phyloP scores from a whole-genome alignment of 2,329 filamentous ascomycete species.

The Chrysosphaeria jannelii region DNA sequence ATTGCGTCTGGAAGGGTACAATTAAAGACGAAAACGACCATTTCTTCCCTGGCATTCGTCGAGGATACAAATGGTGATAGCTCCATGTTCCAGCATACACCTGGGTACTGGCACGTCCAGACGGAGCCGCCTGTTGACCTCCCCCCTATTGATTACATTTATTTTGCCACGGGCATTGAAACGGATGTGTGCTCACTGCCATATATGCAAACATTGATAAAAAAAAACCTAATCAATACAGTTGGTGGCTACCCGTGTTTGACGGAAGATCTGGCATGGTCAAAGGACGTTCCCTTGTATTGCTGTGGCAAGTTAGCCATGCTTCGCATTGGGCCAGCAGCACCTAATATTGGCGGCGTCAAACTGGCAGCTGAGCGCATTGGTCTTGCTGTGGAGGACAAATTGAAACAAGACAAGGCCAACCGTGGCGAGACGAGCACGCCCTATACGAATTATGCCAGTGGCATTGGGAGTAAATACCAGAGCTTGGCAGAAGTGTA shows the following conservation, averaged over 20 bases:
- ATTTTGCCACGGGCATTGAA: conserved; percentile 45
- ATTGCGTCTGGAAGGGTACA: conserved; percentile 18
- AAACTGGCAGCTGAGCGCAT: conserved; percentile 4
- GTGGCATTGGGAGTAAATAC: conserved; percentile 4
- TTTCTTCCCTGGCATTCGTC: background rate
- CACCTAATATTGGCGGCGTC: conserved; percentile 4
- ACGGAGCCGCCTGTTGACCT: conserved; percentile 22
- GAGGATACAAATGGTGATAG: background rate
- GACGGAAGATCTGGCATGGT: conserved; percentile 51
- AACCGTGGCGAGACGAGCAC: background rate
- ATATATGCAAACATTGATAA: conserved; percentile 24
- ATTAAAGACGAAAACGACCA: conserved; percentile 14
- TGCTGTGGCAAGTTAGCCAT: conserved; percentile 4
- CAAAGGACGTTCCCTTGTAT: conserved; percentile 28
- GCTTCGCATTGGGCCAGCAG: conserved; percentile 4
- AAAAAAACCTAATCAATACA: conserved; percentile 20
- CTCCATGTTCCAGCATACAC: conserved; percentile 4
- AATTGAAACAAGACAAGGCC: background rate
- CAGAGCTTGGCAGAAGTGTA: conserved; percentile 1
- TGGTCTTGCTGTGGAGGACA: conserved; percentile 2
- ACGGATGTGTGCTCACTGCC: conserved; percentile 29
- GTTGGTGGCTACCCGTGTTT: conserved; percentile 40
- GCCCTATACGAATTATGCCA: conserved; percentile 2
- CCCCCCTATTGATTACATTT: conserved; percentile 34
- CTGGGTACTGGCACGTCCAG: conserved; percentile 12